Conservation (phyloP, 31 red algal genomes). For the Endocladia muricata region DNA sequence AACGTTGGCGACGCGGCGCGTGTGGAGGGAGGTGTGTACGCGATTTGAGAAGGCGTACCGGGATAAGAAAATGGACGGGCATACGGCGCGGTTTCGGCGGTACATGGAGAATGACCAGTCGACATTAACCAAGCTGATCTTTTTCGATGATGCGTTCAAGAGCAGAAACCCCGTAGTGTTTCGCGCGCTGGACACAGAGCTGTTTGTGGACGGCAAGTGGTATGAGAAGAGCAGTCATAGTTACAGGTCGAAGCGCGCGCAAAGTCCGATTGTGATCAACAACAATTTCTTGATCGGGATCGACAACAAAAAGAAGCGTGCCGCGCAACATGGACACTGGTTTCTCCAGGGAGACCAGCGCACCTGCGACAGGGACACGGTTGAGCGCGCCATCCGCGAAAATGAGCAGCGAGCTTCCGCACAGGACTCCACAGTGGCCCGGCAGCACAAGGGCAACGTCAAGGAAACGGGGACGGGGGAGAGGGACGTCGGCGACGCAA, state of each 20-base stretch:
- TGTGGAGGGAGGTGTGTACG: constrained; percentile 65
- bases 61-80: constrained; percentile 30
- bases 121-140: constrained; percentile 59
- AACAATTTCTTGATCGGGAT: constrained; percentile 86
- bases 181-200: constrained; percentile 50
- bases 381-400: constrained; percentile 25
- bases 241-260: constrained; percentile 23
- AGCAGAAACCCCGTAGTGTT: constrained; percentile 58
- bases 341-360: constrained; percentile 22
- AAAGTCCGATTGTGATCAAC: constrained; percentile 67
- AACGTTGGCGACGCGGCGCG: constrained; percentile 50
- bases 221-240: constrained; percentile 48
- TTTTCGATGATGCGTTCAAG: constrained; percentile 58
- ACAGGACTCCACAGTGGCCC: not conserved
- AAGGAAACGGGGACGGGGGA: not conserved
- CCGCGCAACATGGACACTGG: constrained; percentile 62
- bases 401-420: constrained; percentile 28
- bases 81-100: constrained; percentile 10
- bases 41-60: constrained; percentile 67
- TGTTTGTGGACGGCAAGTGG: constrained; percentile 79
- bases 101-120: constrained; percentile 88
- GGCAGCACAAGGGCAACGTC: not conserved
- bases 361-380: constrained; percentile 28
- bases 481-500: not conserved
- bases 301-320: constrained; percentile 56